These are phyloP conservation scores for Syzygium aromaticum DNA, from an alignment of 345 rosid species.

Conservation along the genomic window DNA sequence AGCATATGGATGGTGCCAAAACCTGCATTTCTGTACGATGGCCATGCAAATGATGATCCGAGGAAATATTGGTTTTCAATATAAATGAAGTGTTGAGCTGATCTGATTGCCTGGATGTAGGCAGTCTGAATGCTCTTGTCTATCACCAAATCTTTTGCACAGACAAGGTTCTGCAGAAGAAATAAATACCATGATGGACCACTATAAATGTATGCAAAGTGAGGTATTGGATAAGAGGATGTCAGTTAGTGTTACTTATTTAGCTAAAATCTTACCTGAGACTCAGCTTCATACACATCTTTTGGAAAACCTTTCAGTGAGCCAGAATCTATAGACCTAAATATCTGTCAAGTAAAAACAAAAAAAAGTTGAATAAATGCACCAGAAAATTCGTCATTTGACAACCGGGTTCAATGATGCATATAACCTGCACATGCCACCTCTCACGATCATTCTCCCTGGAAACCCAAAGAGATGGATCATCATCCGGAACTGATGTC, in stretches of 20 bases:
- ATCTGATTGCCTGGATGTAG: constrained; percentile 82
- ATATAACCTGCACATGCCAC: constrained; percentile 75
- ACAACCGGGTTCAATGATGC: background rate
- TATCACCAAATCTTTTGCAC: constrained; percentile 75
- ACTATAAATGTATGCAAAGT: background rate
- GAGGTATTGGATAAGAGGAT: background rate
- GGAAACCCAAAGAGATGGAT: constrained; percentile 47
- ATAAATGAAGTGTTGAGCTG: constrained; percentile 73
- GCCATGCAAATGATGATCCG: constrained; percentile 88
- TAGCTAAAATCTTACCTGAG: constrained; percentile 31
- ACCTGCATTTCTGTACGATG: constrained; percentile 77
- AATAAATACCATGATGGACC: background rate
- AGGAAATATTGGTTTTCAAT: constrained; percentile 89
- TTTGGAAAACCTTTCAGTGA: constrained; percentile 87
- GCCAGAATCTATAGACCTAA: constrained; percentile 81
- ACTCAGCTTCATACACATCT: constrained; percentile 40
- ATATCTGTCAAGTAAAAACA: constrained; percentile 34
- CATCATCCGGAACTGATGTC: constrained; percentile 18
- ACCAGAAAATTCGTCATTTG: background rate
- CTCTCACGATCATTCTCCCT: constrained; percentile 46
- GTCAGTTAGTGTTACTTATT: background rate
- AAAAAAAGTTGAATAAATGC: background rate
- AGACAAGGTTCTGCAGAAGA: constrained; percentile 63
- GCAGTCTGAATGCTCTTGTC: constrained; percentile 92
- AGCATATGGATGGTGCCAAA: background rate